phyloP scores from a whole-genome alignment of 2,329 filamentous ascomycete species.

The Bipolaris cookei region DNA sequence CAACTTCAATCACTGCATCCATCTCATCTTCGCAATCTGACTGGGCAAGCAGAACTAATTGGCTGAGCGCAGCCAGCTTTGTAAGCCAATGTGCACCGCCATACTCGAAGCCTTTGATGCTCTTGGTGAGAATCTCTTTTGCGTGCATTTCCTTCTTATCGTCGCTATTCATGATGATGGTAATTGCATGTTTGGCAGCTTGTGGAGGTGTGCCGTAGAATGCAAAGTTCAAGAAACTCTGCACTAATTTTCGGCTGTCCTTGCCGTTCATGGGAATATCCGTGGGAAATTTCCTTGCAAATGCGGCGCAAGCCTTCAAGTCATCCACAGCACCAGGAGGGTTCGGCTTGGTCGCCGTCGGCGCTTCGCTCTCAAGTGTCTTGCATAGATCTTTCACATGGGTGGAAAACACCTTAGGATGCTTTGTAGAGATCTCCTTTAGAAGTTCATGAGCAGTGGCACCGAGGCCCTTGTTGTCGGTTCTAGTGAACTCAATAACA shows the following conservation, averaged over 20 bases:
- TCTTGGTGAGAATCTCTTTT: constrained; percentile 79
- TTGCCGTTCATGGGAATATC: constrained; percentile 70
- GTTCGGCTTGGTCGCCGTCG: constrained; percentile 70
- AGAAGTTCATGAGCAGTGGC: constrained; percentile 84
- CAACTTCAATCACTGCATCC: constrained; percentile 79
- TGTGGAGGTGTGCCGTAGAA: constrained; percentile 80
- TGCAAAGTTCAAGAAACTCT: constrained; percentile 82
- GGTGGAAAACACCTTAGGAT: constrained; percentile 88
- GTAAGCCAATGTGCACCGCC: constrained; percentile 75
- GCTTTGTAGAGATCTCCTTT: constrained; percentile 87
- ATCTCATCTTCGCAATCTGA: constrained; percentile 72
- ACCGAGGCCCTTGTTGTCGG: constrained; percentile 78
- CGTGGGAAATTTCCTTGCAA: constrained; percentile 81
- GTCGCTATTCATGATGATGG: constrained; percentile 79
- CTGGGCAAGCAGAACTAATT: constrained; percentile 76
- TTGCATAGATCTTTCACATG: constrained; percentile 92
- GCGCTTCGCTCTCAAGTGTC: constrained; percentile 80
- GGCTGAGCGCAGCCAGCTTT: constrained; percentile 73
- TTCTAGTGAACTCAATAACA: constrained; percentile 86
- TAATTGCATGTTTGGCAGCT: constrained; percentile 91
- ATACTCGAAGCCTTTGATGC: constrained; percentile 75
- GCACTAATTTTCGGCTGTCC: constrained; percentile 76
- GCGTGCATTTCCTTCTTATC: constrained; percentile 84
- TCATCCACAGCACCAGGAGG: constrained; percentile 82
- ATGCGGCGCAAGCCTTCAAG: constrained; percentile 90